These are phyloP conservation scores for Trichoderma atrobrunneum DNA, from an alignment of 2,329 filamentous ascomycete species.

Conservation along the genomic window DNA sequence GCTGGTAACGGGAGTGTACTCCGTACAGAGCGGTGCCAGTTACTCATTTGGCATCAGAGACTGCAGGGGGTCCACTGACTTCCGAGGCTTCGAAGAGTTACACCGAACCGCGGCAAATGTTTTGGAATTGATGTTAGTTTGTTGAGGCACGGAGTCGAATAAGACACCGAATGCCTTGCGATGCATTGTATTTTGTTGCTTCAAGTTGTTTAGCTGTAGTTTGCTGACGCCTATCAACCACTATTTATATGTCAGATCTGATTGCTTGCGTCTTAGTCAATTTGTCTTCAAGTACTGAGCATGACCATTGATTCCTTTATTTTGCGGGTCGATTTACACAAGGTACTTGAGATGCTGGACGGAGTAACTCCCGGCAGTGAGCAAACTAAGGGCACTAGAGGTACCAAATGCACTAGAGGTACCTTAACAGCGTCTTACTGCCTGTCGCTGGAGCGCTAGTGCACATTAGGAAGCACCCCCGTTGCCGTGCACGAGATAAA, in stretches of 20 bases:
- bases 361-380: neutral
- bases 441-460: neutral
- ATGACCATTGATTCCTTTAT: neutral
- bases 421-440: neutral
- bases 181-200: neutral
- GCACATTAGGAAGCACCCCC: neutral
- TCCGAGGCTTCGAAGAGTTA: neutral
- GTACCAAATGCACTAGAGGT: neutral
- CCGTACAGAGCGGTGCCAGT: neutral
- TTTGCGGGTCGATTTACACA: neutral
- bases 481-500: neutral
- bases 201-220: neutral
- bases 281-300: neutral
- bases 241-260: neutral
- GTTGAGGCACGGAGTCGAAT: no score
- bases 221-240: neutral
- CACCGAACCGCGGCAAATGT: no score
- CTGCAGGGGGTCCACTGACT: neutral
- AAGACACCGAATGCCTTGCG: neutral
- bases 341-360: neutral
- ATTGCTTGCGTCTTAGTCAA: neutral
- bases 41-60: neutral
- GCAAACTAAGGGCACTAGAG: neutral
- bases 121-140: no score
- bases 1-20: neutral